Percentiles rank a stretch among this genome's conserved stretches.
Conservation (phyloP, 2,329 filamentous ascomycete species). For the Colletotrichum cordylinicola region DNA sequence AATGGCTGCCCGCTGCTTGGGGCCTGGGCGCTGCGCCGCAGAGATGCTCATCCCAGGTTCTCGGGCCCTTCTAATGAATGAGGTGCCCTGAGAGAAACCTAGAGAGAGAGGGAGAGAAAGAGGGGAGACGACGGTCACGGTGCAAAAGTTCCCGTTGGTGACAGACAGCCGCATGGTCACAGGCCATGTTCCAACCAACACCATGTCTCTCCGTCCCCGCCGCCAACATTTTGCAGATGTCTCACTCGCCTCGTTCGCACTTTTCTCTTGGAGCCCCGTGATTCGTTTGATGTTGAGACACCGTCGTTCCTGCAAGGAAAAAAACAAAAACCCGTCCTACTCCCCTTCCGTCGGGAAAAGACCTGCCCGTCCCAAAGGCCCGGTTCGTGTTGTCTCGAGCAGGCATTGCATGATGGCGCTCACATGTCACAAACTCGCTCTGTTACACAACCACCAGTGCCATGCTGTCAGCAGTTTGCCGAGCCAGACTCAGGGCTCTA, state of each 20-base stretch:
- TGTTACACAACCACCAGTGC: not conserved
- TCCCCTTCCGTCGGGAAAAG: not conserved
- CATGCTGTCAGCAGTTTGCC: not conserved
- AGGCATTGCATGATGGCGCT: not conserved
- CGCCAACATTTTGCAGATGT: not conserved
- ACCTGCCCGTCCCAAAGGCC: not conserved
- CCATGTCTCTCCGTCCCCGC: not conserved
- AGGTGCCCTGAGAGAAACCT: not conserved
- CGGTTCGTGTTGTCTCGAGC: not conserved
- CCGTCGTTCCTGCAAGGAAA: not conserved
- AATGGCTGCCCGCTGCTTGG: not conserved
- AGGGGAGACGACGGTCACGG: not conserved
- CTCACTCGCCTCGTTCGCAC: not conserved
- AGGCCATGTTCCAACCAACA: not conserved
- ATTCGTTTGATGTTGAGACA: not conserved
- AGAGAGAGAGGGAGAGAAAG: not conserved
- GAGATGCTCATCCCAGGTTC: slow-evolving; percentile 4
- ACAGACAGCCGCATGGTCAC: not conserved
- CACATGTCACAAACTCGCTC: slow-evolving; percentile 1
- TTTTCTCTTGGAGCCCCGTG: not conserved
- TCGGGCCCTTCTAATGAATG: not conserved
- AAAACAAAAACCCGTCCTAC: not conserved
- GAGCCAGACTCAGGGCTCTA: not conserved
- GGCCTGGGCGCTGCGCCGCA: not conserved
- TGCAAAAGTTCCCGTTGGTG: not conserved